Evolutionary conservation across 345 rosid genomes (phyloP), one percentile per base, ranked within the genome.

Genomic region (Brassica carinata): DNA sequence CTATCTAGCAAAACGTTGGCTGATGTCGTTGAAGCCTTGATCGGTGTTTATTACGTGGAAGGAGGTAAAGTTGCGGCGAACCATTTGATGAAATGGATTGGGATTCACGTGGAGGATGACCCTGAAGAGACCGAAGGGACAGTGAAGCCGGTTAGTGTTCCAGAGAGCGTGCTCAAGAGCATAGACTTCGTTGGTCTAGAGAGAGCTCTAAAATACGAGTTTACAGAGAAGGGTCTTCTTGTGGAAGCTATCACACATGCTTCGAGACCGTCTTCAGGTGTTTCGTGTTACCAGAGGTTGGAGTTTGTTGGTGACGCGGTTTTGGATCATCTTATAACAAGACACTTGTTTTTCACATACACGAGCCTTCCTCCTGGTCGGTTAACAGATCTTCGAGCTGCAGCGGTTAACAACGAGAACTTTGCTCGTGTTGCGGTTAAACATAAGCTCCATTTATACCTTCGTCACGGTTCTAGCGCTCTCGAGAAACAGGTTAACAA

Each of bases 291-390:
- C 85, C 98, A 96, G 86, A 90, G 97, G 55, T 75, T 96, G 80
- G 99, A 96, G 69, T 96, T 96, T 85, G 96, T 96, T 80, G 99
- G 99, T 55, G 98, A 96, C 86, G 99, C 99, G 2, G 97, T 96
- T 75, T 79, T 96, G 73, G 99, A 96, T 87, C 99, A 93, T 84
- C 97, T 96, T 36, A 96, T 96, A 34, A 96, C 98, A 2, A 86
- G 69, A 86, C 97, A 93, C 76, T 81, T 96, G 83, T 96, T 96
- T 85, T 96, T 96, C 88, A 89, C 95, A 0, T 92, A 96, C 75
- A 90, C 96, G 11, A 83, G 91, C 83, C 91, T 96, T 58, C 97
- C 99, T 29, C 99, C 99, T 26, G 99, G 99, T 45, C 91, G 98
- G 36, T 85, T 96, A 88, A 96, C 99, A 10, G 99, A 96, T 86